Evolutionary conservation across 164 flowering plant genomes (phyloP).

Genomic region (Aristolochia fimbriata): DNA sequence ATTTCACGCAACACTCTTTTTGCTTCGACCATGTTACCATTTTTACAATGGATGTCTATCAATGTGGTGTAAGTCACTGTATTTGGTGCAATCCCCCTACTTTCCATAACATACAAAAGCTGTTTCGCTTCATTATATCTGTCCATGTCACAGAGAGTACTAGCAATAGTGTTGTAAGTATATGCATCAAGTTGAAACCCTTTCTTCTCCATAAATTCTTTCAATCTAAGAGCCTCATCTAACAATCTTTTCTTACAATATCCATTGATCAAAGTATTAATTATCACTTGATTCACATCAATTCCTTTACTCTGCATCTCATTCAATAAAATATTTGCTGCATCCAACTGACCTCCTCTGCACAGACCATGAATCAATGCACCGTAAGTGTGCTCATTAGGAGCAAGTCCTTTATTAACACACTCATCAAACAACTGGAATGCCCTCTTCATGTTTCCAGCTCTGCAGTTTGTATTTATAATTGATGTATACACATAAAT

Average conservation of each 20-base stretch:
- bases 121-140: constrained; percentile 37
- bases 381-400: constrained; percentile 45
- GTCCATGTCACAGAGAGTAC: constrained; percentile 29
- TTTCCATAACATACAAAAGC: constrained; percentile 28
- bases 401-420: constrained; percentile 28
- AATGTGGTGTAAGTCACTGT: constrained; percentile 39
- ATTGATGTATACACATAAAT: constrained; percentile 36
- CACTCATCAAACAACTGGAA: constrained; percentile 36
- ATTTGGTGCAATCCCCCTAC: constrained; percentile 32
- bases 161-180: constrained; percentile 25
- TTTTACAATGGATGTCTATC: constrained; percentile 58
- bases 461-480: constrained; percentile 29
- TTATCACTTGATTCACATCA: constrained; percentile 30
- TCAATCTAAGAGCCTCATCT: constrained; percentile 38
- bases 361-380: constrained; percentile 45
- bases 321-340: constrained; percentile 25
- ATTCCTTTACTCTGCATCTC: constrained; percentile 56
- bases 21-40: constrained; percentile 61
- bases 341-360: constrained; percentile 43
- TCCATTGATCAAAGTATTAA: constrained; percentile 30
- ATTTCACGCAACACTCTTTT: constrained; percentile 42
- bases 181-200: constrained; percentile 29
- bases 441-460: constrained; percentile 35
- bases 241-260: constrained; percentile 41
- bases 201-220: constrained; percentile 35